phyloP scores from a whole-genome alignment of 768 basidiomycete species.

The Suillus fuscotomentosus region DNA sequence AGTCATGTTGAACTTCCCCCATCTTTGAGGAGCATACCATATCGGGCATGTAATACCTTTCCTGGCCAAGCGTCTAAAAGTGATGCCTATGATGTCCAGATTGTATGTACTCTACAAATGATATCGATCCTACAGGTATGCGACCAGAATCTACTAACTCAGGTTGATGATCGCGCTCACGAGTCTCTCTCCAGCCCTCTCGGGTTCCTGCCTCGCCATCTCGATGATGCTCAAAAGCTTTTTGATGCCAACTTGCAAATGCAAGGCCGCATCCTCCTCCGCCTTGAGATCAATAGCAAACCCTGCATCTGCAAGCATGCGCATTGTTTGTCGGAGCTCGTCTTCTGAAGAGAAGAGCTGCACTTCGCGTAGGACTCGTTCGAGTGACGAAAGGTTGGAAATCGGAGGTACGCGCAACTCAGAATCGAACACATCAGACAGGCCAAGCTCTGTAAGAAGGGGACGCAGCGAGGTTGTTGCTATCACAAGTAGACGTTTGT shows the following conservation, averaged over 20 bases:
- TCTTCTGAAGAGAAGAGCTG: constrained; percentile 63
- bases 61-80: not conserved
- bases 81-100: constrained; percentile 1
- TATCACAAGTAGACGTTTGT: constrained; percentile 86
- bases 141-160: constrained; percentile 12
- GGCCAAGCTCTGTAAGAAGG: constrained; percentile 84
- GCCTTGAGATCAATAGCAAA: constrained; percentile 48
- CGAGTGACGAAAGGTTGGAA: constrained; percentile 65
- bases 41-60: constrained; percentile 20
- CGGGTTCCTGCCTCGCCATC: constrained; percentile 96
- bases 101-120: constrained; percentile 6
- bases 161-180: constrained; percentile 62
- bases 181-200: constrained; percentile 72
- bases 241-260: constrained; percentile 87
- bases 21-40: constrained; percentile 12
- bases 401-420: constrained; percentile 85
- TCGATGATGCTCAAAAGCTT: constrained; percentile 87
- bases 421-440: constrained; percentile 87
- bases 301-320: constrained; percentile 71
- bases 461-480: constrained; percentile 89
- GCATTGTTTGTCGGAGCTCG: constrained; percentile 58
- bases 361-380: constrained; percentile 75
- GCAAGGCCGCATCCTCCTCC: constrained; percentile 43
- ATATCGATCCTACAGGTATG: constrained; percentile 3
- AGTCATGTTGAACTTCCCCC: constrained; percentile 5